Base-by-base conservation (phyloP, 1,139 yeast genomes). In the Saccharomyces hybrid region DNA sequence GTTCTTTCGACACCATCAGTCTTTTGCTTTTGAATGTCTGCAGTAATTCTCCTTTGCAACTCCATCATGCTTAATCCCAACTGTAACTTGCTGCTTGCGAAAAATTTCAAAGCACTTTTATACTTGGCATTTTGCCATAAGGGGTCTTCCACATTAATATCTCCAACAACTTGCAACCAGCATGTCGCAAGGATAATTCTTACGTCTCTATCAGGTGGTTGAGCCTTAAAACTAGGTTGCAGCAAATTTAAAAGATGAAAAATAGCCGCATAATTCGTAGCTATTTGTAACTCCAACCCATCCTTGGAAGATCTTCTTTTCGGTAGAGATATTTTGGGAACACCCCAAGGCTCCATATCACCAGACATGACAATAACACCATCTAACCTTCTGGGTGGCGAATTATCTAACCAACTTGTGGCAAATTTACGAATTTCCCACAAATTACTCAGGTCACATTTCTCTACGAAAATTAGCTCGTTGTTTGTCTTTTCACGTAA, bases 201-300 rank as follows among this genome's bases (percentile, higher is more conserved):
- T 2, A 93, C 97, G 66, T 91, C 98, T 62, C 99, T 78, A 69
- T 90, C 98, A 0, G 97, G 89, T 1, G 97, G 96, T 71, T 93
- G 99, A 1, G 84, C 85, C 57, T 87, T 80, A 53, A 93, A 74
- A 19, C 95, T 80, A 0, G 99, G 99, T 9, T 84, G 80, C 55
- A 93, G 71, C 42, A 93, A 73, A 2, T 88, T 87, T 57, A 93
- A 73, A 42, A 93, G 75, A 68, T 90, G 97, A 70, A 75, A 88
- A 65, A 89, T 91, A 5, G 85, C 86, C 53, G 86, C 77, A 66
- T 87, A 93, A 70, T 93, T 93, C 41, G 86, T 77, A 1, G 91
- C 96, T 58, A 87, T 78, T 67, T 93, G 98, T 49, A 79, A 70
- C 68, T 93, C 99, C 11, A 90, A 78, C 2, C 97, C 98, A 68